Conservation (phyloP, 129 eudicot species). For the Artemisia argyi region DNA sequence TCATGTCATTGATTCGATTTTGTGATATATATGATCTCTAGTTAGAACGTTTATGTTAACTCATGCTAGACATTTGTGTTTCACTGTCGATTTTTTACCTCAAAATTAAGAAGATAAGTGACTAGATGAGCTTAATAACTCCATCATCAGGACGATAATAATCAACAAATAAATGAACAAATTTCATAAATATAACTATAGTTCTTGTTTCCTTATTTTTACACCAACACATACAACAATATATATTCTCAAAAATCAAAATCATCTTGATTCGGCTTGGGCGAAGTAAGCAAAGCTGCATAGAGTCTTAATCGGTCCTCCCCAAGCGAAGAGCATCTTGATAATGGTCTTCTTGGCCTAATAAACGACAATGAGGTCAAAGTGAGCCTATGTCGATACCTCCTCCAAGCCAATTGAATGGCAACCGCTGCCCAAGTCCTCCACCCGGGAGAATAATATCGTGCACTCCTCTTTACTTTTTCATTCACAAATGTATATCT, state of each 20-base stretch:
- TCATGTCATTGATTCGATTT: too few species aligned
- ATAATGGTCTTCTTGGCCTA: constrained; percentile 91
- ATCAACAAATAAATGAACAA: constrained; percentile 10
- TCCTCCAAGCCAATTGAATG: constrained; percentile 91
- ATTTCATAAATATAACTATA: constrained; percentile 2
- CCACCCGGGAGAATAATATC: constrained; percentile 99
- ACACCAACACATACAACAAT: background rate
- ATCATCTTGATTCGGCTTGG: constrained; percentile 95
- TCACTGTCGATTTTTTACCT: too few species aligned
- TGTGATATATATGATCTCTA: too few species aligned
- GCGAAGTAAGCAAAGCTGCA: constrained; percentile 85
- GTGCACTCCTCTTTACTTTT: constrained; percentile 90
- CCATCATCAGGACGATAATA: background rate
- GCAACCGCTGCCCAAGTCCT: constrained; percentile 99
- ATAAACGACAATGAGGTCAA: constrained; percentile 86
- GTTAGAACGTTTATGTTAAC: too few species aligned
- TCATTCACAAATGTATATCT: constrained; percentile 90
- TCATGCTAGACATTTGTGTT: too few species aligned
- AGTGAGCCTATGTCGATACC: constrained; percentile 81
- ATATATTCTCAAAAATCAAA: constrained; percentile 60
- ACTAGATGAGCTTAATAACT: background rate
- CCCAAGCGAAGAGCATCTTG: constrained; percentile 85
- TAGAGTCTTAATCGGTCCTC: constrained; percentile 91
- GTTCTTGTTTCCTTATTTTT: background rate
- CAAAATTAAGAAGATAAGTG: too few species aligned